Evolutionary conservation across 2,329 filamentous ascomycete species (phyloP).

Genomic region (Ascochyta rabiei): DNA sequence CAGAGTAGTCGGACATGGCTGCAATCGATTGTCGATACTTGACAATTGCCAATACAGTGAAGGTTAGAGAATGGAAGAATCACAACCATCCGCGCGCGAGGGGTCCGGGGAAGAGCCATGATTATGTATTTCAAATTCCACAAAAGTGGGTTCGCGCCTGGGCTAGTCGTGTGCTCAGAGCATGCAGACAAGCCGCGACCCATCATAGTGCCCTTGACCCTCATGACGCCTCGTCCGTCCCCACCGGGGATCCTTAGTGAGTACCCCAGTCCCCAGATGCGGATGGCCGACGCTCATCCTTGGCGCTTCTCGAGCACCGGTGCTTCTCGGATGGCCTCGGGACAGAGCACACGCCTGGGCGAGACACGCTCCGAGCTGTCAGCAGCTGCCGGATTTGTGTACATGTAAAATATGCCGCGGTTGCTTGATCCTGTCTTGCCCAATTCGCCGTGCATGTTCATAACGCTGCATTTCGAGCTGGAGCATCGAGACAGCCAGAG

Average conservation of each 20-base stretch:
- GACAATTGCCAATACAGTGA: slow-evolving; percentile 22
- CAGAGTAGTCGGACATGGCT: slow-evolving; percentile 49
- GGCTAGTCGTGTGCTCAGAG: slow-evolving; percentile 38
- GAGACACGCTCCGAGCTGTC: slow-evolving; percentile 29
- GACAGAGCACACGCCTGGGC: slow-evolving; percentile 28
- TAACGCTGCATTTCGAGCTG: neutral
- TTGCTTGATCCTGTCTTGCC: slow-evolving; percentile 18
- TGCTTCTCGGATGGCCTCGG: slow-evolving; percentile 43
- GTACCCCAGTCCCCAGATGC: slow-evolving; percentile 48
- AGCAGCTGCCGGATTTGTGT: slow-evolving; percentile 26
- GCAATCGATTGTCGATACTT: slow-evolving; percentile 17
- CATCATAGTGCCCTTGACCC: slow-evolving; percentile 40
- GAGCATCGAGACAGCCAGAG: slow-evolving; percentile 17
- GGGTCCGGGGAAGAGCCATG: slow-evolving; percentile 31
- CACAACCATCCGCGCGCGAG: slow-evolving; percentile 28
- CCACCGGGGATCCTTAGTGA: slow-evolving; percentile 43
- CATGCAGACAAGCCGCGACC: slow-evolving; percentile 39
- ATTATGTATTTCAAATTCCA: slow-evolving; percentile 44
- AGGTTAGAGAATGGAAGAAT: slow-evolving; percentile 18
- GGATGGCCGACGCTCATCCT: slow-evolving; percentile 40
- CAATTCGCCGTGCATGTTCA: neutral
- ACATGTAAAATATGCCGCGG: slow-evolving; percentile 25
- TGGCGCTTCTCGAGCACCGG: slow-evolving; percentile 34
- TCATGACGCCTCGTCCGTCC: slow-evolving; percentile 44
- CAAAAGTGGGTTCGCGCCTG: slow-evolving; percentile 40